These are phyloP conservation scores for Trichomonas gallinae DNA, from an alignment of 208 protist species.

Conservation along the genomic window DNA sequence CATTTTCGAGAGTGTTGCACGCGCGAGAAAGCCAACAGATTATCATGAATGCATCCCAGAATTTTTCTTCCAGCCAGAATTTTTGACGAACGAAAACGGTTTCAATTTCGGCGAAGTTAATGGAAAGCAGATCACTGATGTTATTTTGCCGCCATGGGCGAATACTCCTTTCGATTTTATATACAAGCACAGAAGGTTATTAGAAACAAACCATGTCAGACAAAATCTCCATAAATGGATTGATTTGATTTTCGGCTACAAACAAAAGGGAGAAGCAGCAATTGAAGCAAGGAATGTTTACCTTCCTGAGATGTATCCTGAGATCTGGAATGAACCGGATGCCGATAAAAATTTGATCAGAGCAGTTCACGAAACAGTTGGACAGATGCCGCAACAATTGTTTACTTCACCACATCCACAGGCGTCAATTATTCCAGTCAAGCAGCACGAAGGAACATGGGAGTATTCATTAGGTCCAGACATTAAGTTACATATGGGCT, in stretches of 20 bases:
- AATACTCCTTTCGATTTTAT: background rate
- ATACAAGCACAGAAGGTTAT: background rate
- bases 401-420: background rate
- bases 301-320: background rate
- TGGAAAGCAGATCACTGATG: background rate
- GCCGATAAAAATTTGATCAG: background rate
- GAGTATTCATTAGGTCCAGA: background rate
- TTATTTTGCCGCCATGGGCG: background rate
- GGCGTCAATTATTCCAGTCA: background rate
- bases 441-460: background rate
- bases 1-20: conserved; percentile 36
- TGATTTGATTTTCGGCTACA: background rate
- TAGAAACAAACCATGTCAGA: background rate
- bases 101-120: background rate
- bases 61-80: background rate
- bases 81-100: background rate
- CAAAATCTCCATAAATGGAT: background rate
- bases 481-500: background rate
- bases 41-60: background rate
- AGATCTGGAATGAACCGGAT: background rate
- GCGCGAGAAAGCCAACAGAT: background rate
- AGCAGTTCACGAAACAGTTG: background rate
- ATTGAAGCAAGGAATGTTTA: background rate
- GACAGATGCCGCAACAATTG: background rate
- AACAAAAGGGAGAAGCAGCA: background rate